Evolutionary conservation across 1,284 basidiomycete genomes (phyloP).

Genomic region (Boletellus sp.): DNA sequence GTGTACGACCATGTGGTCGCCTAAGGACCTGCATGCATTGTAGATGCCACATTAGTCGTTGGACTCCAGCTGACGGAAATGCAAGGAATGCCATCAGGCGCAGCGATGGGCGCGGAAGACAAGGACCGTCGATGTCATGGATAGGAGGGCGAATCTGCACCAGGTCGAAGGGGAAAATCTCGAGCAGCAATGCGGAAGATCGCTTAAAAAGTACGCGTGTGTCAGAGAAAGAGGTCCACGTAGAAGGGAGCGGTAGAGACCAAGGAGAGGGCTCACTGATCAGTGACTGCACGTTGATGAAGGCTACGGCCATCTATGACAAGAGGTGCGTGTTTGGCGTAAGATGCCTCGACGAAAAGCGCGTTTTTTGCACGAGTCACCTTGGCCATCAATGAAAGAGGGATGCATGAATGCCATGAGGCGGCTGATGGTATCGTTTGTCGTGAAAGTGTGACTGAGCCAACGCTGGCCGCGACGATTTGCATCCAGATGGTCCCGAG

Average conservation of each 20-base stretch:
- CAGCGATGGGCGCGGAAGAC: conserved; percentile 10
- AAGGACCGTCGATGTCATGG: background rate
- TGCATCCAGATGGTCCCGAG: too few relatives aligned
- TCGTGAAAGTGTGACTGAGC: background rate
- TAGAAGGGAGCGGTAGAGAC: conserved; percentile 4
- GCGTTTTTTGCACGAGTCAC: conserved; percentile 25
- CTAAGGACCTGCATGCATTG: conserved; percentile 1
- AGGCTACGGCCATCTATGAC: conserved; percentile 4
- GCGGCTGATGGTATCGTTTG: background rate
- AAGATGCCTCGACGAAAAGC: conserved; percentile 4
- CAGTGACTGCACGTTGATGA: background rate
- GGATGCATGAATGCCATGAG: background rate
- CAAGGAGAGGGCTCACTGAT: conserved; percentile 2
- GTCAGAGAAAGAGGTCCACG: background rate
- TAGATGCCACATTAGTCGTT: conserved; percentile 5
- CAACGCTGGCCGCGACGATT: background rate
- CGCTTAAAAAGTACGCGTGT: background rate
- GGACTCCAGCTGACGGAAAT: conserved; percentile 22
- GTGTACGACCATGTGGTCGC: conserved; percentile 9
- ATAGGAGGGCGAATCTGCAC: conserved; percentile 15
- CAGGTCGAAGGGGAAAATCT: background rate
- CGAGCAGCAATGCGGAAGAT: conserved; percentile 2
- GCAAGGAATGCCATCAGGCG: conserved; percentile 17
- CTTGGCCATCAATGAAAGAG: conserved; percentile 14
- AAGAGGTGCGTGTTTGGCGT: conserved; percentile 7